These are phyloP conservation scores for Tulasnella sp. DNA, from an alignment of 768 basidiomycete genomes.

Conservation along the genomic window DNA sequence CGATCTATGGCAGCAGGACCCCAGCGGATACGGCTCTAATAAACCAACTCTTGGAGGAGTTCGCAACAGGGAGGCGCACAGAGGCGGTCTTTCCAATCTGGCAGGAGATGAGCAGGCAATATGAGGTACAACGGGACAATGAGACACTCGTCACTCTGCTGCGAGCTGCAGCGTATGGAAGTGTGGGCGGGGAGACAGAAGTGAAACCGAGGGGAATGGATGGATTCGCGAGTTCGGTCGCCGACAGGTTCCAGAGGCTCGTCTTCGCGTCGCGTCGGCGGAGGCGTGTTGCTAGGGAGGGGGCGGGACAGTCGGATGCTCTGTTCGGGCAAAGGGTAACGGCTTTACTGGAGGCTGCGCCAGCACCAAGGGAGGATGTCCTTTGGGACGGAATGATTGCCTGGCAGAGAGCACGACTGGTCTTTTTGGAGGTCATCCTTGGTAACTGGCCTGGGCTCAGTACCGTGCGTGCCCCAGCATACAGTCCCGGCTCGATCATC, in stretches of 20 bases:
- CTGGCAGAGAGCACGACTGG: constrained; percentile 37
- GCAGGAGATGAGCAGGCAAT: constrained; percentile 10
- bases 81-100: constrained; percentile 8
- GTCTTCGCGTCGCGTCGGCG: constrained; percentile 33
- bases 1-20: not conserved
- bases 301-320: constrained; percentile 12
- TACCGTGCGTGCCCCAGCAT: constrained; percentile 31
- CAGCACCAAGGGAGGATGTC: constrained; percentile 7
- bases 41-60: constrained; percentile 3
- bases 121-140: constrained; percentile 36
- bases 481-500: constrained; percentile 26
- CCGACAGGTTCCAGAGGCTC: constrained; percentile 43
- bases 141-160: constrained; percentile 51
- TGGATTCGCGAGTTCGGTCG: constrained; percentile 28
- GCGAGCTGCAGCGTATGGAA: constrained; percentile 43
- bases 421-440: constrained; percentile 49
- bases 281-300: constrained; percentile 8
- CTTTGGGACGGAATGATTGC: constrained; percentile 40
- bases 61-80: not conserved
- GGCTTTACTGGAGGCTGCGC: not conserved
- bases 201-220: not conserved
- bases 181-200: constrained; percentile 8
- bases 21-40: not conserved
- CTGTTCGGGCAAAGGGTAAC: constrained; percentile 1
- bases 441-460: constrained; percentile 41